Evolutionary conservation across 768 basidiomycete genomes (phyloP).

Genomic region (Agaricus blazei): DNA sequence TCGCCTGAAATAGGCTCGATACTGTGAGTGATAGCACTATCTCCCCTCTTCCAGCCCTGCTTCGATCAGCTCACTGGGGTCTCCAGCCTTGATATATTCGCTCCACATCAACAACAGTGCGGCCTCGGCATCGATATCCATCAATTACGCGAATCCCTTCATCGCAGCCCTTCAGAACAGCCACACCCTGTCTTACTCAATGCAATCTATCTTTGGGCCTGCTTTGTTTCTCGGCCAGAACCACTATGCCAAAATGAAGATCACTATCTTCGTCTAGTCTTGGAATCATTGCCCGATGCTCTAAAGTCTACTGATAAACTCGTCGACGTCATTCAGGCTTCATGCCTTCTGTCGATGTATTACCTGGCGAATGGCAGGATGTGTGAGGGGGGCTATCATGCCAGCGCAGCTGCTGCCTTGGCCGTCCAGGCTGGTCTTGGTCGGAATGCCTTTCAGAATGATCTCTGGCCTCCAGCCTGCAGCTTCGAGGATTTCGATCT

Average conservation of each 20-base stretch:
- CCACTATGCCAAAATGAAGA: constrained; percentile 67
- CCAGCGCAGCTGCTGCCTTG: constrained; percentile 67
- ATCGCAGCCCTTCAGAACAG: constrained; percentile 48
- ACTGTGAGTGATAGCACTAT: constrained; percentile 40
- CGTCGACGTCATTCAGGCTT: constrained; percentile 72
- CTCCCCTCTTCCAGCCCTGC: constrained; percentile 3
- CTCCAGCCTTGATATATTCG: constrained; percentile 66
- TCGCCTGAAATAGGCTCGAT: constrained; percentile 60
- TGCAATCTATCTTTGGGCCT: constrained; percentile 79
- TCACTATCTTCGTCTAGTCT: constrained; percentile 60
- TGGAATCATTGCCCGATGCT: constrained; percentile 59
- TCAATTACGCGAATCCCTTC: constrained; percentile 57
- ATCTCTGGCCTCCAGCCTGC: constrained; percentile 29
- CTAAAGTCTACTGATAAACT: constrained; percentile 50
- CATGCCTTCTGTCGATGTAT: constrained; percentile 70
- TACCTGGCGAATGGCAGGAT: constrained; percentile 73
- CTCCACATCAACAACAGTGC: constrained; percentile 71
- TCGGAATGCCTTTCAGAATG: constrained; percentile 28
- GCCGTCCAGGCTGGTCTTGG: constrained; percentile 73
- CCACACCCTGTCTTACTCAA: constrained; percentile 77
- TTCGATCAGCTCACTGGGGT: constrained; percentile 11
- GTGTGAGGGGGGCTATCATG: constrained; percentile 76
- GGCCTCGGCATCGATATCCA: constrained; percentile 68
- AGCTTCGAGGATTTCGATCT: constrained; percentile 37
- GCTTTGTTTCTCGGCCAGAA: constrained; percentile 71